Evolutionary conservation across 2,329 filamentous ascomycete genomes (phyloP).

Genomic region (Beauveria pseudobassiana): DNA sequence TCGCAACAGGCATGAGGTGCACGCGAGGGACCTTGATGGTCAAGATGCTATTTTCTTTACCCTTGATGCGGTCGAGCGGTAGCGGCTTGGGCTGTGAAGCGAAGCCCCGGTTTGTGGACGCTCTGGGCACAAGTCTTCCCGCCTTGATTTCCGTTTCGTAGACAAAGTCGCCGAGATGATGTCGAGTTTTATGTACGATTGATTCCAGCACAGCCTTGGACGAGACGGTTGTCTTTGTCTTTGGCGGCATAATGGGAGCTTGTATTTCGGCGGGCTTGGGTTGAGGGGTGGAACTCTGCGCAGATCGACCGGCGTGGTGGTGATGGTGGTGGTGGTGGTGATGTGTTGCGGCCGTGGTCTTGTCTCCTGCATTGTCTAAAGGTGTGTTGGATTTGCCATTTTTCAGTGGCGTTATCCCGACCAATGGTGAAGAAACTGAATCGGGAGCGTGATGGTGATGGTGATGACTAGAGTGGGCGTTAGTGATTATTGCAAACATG

Average conservation of each 20-base stretch:
- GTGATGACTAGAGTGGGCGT: slow-evolving; percentile 33
- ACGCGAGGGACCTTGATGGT: slow-evolving; percentile 80
- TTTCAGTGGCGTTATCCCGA: slow-evolving; percentile 39
- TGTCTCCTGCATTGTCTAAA: slow-evolving; percentile 38
- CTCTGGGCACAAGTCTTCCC: slow-evolving; percentile 36
- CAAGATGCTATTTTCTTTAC: slow-evolving; percentile 81
- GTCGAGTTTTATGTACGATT: slow-evolving; percentile 61
- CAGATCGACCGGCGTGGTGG: slow-evolving; percentile 19
- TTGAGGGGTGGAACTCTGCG: slow-evolving; percentile 18
- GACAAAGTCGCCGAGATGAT: slow-evolving; percentile 76
- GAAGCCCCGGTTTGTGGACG: slow-evolving; percentile 34
- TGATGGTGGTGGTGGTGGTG: slow-evolving; percentile 49
- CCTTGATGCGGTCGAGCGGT: slow-evolving; percentile 63
- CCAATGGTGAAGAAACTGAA: slow-evolving; percentile 34
- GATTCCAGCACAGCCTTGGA: slow-evolving; percentile 66
- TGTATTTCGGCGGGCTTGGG: slow-evolving; percentile 16
- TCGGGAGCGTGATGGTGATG: slow-evolving; percentile 51
- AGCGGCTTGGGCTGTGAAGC: slow-evolving; percentile 60
- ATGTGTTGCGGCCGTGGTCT: slow-evolving; percentile 28
- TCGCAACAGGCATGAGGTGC: slow-evolving; percentile 60
- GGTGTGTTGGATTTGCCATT: slow-evolving; percentile 39
- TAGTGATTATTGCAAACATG: slow-evolving; percentile 13
- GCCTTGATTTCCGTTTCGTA: slow-evolving; percentile 64
- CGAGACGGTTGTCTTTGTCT: slow-evolving; percentile 58
- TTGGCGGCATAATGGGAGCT: slow-evolving; percentile 38